Conservation (phyloP, 2,329 filamentous ascomycete species). For the Fusarium clavum region DNA sequence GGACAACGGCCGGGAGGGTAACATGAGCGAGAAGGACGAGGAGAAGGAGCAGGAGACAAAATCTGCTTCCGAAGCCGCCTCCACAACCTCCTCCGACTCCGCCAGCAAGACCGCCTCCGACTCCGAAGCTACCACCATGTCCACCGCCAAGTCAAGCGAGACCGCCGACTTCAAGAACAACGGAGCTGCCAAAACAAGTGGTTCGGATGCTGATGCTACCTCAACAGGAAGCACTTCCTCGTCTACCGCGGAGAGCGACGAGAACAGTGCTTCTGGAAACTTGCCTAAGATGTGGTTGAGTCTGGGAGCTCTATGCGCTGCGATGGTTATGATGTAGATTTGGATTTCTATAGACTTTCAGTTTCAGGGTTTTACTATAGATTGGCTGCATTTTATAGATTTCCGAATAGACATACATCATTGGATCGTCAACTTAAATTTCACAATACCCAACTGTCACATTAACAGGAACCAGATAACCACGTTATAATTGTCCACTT, state of each 20-base stretch:
- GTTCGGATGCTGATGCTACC: not conserved
- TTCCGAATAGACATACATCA: not conserved
- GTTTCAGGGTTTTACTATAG: not conserved
- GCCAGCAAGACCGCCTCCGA: not conserved
- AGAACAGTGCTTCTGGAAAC: constrained; percentile 6
- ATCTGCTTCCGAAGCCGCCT: not conserved
- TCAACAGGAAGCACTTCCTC: constrained; percentile 8
- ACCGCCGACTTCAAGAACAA: constrained; percentile 29
- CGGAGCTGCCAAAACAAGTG: constrained; percentile 6
- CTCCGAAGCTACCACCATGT: constrained; percentile 11
- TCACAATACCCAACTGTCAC: not conserved
- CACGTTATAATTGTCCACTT: not conserved
- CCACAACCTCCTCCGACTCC: constrained; percentile 2
- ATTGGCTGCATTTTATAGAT: not conserved
- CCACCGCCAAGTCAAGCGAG: not conserved
- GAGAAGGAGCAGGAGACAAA: constrained; percentile 3
- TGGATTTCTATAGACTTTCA: not conserved
- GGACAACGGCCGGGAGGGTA: not conserved
- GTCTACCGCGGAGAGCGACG: not conserved
- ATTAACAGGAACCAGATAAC: too few species aligned
- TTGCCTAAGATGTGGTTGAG: constrained; percentile 24
- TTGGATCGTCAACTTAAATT: not conserved
- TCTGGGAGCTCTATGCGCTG: not conserved
- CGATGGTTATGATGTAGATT: constrained; percentile 10
- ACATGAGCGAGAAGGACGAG: not conserved